Evolutionary conservation across 2,329 filamentous ascomycete species (phyloP), one percentile per base, ranked within the genome.

Genomic region (Pyrenochaeta sp.): DNA sequence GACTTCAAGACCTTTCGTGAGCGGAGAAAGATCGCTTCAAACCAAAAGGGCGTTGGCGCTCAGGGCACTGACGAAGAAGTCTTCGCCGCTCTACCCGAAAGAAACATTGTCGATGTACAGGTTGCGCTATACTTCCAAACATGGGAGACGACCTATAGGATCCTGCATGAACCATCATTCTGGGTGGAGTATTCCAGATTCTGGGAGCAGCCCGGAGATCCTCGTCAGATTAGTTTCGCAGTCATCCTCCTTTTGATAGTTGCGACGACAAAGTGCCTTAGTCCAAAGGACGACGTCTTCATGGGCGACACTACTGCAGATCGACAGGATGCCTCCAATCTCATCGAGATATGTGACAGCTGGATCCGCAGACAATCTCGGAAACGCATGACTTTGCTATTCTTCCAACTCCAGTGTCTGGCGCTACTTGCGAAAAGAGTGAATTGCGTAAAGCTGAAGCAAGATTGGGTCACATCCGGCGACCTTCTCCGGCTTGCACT

Each of bases 141-240:
- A 0, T 86, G 84, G 56, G 85, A 86, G 57, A 80, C 78, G 1
- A 77, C 79, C 0, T 81, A 85, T 50, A 80, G 84, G 2, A 82
- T 88, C 44, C 67, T 88, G 0, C 85, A 88, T 53, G 68, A 76
- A 4, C 84, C 84, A 0, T 81, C 78, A 0, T 88, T 87, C 58
- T 79, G 79, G 77, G 62, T 73, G 22, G 81, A 85, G 7, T 87
- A 86, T 61, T 58, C 74, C 3, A 68, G 51, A 0, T 83, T 82
- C 58, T 86, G 84, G 84, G 68, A 76, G 3, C 56, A 61, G 2
- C 58, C 76, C 2, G 71, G 77, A 5, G 59, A 66, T 3, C 56
- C 56, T 36, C 47, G 54, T n/a, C 53, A 65, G 9, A 56, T 65
- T 5, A 72, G 72, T 30, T 80, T 82, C 42, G 73, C 79, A n/a